Base-by-base conservation (phyloP, 306 rosid species). In the Adenanthera pavonina region DNA sequence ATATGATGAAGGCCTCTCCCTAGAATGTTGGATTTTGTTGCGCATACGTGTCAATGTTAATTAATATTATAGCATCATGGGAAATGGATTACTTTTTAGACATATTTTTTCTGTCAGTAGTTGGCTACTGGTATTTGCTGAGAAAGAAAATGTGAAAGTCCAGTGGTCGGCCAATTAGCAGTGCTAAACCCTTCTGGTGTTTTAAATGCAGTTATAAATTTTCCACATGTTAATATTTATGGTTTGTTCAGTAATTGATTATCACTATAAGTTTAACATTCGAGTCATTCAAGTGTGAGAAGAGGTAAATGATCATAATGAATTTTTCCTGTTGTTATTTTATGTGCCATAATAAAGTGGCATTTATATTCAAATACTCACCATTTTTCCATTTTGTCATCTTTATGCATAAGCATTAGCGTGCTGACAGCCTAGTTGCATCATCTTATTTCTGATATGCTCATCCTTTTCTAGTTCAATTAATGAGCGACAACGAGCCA, bases 401-500 rank as follows among this genome's bases (percentile, higher is more conserved):
- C 46, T 62, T 68, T 47, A 66, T 25, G 34, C 72, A 34, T 78
- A 43, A 53, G 68, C 17, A 20, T 43, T 56, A 38, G 41, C 44
- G 20, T 68, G 35, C 34, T 51, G 19, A 35, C 7, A n/a, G 52
- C 53, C n/a, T 76, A 57, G 84, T 84, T 76, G 72, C 72, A 69
- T 80, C 59, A 78, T 83, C 87, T 83, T 41, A 78, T 77, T 83
- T 79, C 34, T 75, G 53, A 61, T 77, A 71, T 69, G 30, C 70
- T 73, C 70, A 8, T 86, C 66, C 57, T 14, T 70, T 81, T 80
- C 69, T 82, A 93, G 99, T 79, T 79, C 61, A 84, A 81, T 92
- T 77, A 95, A 89, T 13, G 97, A 95, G 77, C 89, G 92, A 6
- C 98, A 93, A 43, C 97, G 89, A 71, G 97, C 92, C 20, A 89